A percentile compares a stretch with the other conserved stretches of the same genome.
phyloP scores from a whole-genome alignment of 352 stramenopile species.

The Pythium myriotylum region DNA sequence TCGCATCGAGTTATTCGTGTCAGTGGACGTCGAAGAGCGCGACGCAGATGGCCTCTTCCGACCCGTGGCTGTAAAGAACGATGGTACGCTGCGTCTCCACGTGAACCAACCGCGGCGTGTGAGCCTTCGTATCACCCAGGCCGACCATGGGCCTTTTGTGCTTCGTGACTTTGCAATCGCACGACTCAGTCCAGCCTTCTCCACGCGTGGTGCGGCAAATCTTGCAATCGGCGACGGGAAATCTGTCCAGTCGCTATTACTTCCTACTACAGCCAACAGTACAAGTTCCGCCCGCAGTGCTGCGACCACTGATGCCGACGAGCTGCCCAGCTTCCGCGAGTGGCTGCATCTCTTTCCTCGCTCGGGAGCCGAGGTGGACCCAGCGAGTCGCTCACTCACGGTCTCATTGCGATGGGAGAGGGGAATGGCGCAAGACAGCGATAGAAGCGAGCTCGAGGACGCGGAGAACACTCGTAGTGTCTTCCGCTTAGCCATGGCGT shows the following conservation, averaged over 20 bases:
- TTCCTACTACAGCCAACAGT: constrained; percentile 13
- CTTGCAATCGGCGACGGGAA: constrained; percentile 28
- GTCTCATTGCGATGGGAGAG: constrained; percentile 65
- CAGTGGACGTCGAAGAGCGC: constrained; percentile 74
- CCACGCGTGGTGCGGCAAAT: constrained; percentile 19
- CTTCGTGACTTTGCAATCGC: constrained; percentile 48
- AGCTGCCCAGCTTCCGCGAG: constrained; percentile 26
- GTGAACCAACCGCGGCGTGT: constrained; percentile 59
- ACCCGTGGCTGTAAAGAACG: constrained; percentile 65
- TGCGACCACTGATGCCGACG: constrained; percentile 26
- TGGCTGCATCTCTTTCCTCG: constrained; percentile 26
- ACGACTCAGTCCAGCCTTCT: constrained; percentile 39
- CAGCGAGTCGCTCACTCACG: constrained; percentile 49
- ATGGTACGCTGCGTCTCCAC: constrained; percentile 66
- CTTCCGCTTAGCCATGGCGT: constrained; percentile 60
- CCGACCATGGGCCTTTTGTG: constrained; percentile 57
- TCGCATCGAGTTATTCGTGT: constrained; percentile 67
- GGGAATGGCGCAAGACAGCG: neutral
- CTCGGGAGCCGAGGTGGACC: constrained; percentile 18
- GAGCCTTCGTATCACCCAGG: constrained; percentile 66
- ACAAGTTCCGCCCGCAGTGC: constrained; percentile 7
- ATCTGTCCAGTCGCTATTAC: constrained; percentile 21
- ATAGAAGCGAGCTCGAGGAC: constrained; percentile 40
- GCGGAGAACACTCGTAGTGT: constrained; percentile 48
- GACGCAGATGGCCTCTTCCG: constrained; percentile 66